phyloP scores from a whole-genome alignment of 441 rosid genomes.

The Metrosideros polymorpha region DNA sequence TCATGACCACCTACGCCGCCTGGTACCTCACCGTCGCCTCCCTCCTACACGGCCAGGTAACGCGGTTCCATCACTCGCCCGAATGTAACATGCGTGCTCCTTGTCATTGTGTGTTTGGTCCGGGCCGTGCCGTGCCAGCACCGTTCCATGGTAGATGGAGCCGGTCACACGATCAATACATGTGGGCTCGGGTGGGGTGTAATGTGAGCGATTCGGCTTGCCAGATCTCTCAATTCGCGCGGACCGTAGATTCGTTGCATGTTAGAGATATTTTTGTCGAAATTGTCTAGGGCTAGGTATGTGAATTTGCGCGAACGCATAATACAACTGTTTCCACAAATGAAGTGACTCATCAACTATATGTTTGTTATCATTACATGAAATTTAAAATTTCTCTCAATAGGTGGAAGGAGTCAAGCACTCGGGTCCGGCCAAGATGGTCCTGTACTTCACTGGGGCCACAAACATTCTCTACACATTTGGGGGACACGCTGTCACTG shows the following conservation, averaged over 20 bases:
- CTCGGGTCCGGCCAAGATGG: constrained; percentile 3
- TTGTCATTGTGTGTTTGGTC: not conserved
- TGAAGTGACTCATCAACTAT: constrained; percentile 1
- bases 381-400: not conserved
- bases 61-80: not conserved
- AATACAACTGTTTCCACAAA: not conserved
- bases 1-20: constrained; percentile 76
- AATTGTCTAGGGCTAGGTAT: not conserved
- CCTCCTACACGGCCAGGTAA: constrained; percentile 58
- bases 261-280: not conserved
- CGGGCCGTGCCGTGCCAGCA: not conserved
- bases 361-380: not conserved
- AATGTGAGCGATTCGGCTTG: too few species aligned
- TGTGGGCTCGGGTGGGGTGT: not conserved
- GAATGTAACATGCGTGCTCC: not conserved
- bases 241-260: not conserved
- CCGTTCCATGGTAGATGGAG: not conserved
- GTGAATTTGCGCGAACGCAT: not conserved
- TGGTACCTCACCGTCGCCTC: constrained; percentile 76
- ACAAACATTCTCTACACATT: constrained; percentile 56
- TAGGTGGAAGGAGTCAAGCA: constrained; percentile 6
- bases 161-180: not conserved
- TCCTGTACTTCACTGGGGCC: constrained; percentile 64
- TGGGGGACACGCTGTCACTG: constrained; percentile 12
- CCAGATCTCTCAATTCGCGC: not conserved